Conservation (phyloP, 2,329 filamentous ascomycete genomes). For the Metarhizium robertsii region DNA sequence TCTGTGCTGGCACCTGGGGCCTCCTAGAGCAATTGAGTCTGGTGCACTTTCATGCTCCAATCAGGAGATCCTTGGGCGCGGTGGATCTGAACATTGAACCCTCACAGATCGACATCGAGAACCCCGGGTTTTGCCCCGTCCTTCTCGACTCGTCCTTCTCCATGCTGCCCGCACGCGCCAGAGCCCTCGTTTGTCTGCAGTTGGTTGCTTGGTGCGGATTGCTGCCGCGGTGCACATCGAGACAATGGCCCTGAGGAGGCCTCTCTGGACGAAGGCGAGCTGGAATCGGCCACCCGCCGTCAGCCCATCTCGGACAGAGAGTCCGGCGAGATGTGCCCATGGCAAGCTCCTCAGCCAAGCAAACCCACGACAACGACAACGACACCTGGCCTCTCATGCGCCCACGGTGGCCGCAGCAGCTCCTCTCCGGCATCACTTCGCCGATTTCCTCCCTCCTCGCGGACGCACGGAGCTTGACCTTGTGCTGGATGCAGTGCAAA, state of each 20-base stretch:
- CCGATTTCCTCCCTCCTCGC: conserved; percentile 7
- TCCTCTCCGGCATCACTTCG: conserved; percentile 2
- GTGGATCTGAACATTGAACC: too few species aligned
- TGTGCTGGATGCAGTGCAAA: conserved; percentile 24
- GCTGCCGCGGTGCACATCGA: background rate
- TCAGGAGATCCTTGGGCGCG: too few species aligned
- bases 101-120: too few species aligned
- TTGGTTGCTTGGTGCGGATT: background rate
- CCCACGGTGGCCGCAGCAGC: conserved; percentile 4
- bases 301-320: conserved; percentile 1
- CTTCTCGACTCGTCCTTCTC: too few species aligned
- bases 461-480: conserved; percentile 12
- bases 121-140: too few species aligned
- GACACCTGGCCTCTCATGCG: conserved; percentile 15
- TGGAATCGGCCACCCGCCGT: conserved; percentile 10
- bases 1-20: too few species aligned
- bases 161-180: too few species aligned
- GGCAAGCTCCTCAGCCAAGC: background rate
- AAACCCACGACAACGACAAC: conserved; percentile 8
- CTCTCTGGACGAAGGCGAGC: conserved; percentile 14
- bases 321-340: conserved; percentile 12
- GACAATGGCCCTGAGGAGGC: conserved; percentile 21
- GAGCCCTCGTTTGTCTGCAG: background rate
- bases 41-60: too few species aligned
- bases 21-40: too few species aligned